Percentiles rank a stretch among this genome's conserved stretches.
These are phyloP conservation scores for Nepenthes alata DNA, from an alignment of 179 eudicot species.

Conservation along the genomic window DNA sequence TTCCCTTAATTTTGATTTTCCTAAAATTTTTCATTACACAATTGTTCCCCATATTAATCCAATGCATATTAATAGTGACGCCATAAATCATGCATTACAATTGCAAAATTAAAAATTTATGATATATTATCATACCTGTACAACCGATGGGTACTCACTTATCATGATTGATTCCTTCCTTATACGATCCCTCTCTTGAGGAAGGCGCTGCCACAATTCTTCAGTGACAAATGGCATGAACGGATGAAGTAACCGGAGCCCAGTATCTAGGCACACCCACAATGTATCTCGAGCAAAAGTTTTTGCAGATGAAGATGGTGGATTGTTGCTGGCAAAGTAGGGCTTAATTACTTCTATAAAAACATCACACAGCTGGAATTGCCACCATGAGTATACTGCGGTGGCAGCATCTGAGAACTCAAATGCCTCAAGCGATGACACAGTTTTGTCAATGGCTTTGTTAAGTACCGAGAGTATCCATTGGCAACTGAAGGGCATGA, in stretches of 20 bases:
- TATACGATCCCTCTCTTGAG: conserved; percentile 31
- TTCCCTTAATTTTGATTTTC: too few relatives aligned
- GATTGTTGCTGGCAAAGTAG: conserved; percentile 38
- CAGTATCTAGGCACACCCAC: conserved; percentile 83
- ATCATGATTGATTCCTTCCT: conserved; percentile 74
- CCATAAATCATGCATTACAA: too few relatives aligned
- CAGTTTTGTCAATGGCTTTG: conserved; percentile 58
- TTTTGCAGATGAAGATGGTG: conserved; percentile 36
- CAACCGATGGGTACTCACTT: conserved; percentile 54
- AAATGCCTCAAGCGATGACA: conserved; percentile 53
- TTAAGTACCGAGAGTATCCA: conserved; percentile 89
- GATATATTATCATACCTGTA: conserved; percentile 31
- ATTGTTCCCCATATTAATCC: too few relatives aligned
- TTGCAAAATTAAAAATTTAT: neutral
- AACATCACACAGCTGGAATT: conserved; percentile 81
- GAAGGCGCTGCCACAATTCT: conserved; percentile 97
- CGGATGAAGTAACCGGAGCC: conserved; percentile 77
- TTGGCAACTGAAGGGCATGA: conserved; percentile 77
- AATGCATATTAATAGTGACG: too few relatives aligned
- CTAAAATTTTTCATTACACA: too few relatives aligned
- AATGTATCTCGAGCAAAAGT: conserved; percentile 58
- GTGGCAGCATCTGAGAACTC: conserved; percentile 87
- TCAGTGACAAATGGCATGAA: conserved; percentile 92
- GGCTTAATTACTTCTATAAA: conserved; percentile 85
- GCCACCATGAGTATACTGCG: conserved; percentile 90